These are phyloP conservation scores for Exophiala bonariae DNA, from an alignment of 2,329 filamentous ascomycete genomes.

Conservation along the genomic window DNA sequence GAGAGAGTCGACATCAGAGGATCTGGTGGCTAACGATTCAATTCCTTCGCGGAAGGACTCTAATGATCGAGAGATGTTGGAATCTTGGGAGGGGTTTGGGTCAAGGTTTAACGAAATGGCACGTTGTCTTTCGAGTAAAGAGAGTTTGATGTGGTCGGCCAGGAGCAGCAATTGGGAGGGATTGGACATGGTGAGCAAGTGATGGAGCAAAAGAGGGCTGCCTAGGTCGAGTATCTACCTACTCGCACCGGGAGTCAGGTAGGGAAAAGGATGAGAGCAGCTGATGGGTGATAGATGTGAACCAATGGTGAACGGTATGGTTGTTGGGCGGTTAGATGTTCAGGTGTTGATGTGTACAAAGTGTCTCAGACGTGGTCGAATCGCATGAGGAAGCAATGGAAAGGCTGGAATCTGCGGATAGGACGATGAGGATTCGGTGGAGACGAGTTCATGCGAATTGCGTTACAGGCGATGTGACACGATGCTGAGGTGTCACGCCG, in stretches of 20 bases:
- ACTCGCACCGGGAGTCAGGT: no score
- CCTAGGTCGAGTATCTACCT: no score
- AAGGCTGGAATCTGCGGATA: no score
- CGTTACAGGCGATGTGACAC: no score
- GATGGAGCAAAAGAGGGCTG: background rate
- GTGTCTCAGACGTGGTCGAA: conserved; percentile 12
- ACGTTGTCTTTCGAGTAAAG: conserved; percentile 85
- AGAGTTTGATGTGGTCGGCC: conserved; percentile 95
- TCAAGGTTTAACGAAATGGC: conserved; percentile 78
- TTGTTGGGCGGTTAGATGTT: no score
- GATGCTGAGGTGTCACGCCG: no score
- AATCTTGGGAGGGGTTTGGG: conserved; percentile 73
- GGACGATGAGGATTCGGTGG: no score
- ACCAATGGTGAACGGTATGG: background rate
- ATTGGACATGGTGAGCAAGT: conserved; percentile 46
- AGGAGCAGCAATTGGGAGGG: conserved; percentile 82
- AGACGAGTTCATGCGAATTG: no score
- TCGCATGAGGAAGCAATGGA: conserved; percentile 1
- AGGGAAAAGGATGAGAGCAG: background rate
- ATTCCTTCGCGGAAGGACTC: conserved; percentile 84
- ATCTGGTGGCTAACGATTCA: conserved; percentile 58
- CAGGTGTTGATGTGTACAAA: background rate
- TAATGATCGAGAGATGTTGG: conserved; percentile 83
- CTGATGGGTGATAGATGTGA: background rate
- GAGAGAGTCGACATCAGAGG: conserved; percentile 25